phyloP scores from a whole-genome alignment of 1,284 basidiomycete genomes.

The Salmacisia buchloeana region DNA sequence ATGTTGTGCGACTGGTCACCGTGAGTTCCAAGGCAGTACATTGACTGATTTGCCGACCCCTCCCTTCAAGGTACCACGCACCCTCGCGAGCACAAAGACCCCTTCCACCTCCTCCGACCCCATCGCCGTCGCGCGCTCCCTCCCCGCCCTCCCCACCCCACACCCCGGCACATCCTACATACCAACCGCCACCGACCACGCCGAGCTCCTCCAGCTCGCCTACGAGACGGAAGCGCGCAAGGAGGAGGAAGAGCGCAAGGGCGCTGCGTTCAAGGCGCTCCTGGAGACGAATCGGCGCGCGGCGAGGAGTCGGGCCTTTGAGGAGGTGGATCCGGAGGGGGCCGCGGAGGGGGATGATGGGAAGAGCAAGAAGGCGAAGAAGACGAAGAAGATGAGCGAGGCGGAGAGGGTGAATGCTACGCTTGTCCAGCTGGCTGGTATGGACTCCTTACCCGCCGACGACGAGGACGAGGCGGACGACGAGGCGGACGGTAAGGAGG shows the following conservation, averaged over 20 bases:
- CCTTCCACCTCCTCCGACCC: background rate
- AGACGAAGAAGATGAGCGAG: conserved; percentile 2
- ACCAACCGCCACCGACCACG: conserved; percentile 71
- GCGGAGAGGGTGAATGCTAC: background rate
- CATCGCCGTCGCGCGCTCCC: conserved; percentile 7
- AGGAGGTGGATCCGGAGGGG: conserved; percentile 17
- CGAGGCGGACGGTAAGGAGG: conserved; percentile 9
- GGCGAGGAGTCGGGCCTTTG: conserved; percentile 19
- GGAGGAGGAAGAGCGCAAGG: conserved; percentile 58
- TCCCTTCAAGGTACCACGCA: background rate
- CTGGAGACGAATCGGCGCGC: conserved; percentile 10
- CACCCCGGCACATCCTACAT: conserved; percentile 92
- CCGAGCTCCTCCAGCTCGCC: conserved; percentile 67
- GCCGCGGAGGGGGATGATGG: conserved; percentile 15
- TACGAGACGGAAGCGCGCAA: conserved; percentile 63
- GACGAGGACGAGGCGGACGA: conserved; percentile 19
- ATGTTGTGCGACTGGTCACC: too few species aligned
- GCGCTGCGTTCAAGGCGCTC: conserved; percentile 9
- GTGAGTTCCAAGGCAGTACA: too few species aligned
- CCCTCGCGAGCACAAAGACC: background rate
- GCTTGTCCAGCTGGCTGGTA: background rate
- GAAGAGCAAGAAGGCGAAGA: conserved; percentile 17
- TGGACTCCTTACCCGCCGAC: conserved; percentile 15
- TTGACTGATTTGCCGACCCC: too few species aligned
- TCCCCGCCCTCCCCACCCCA: conserved; percentile 66